Evolutionary conservation across 768 basidiomycete genomes (phyloP), one percentile per base, ranked within the genome.

Genomic region (Boletus fagicola): DNA sequence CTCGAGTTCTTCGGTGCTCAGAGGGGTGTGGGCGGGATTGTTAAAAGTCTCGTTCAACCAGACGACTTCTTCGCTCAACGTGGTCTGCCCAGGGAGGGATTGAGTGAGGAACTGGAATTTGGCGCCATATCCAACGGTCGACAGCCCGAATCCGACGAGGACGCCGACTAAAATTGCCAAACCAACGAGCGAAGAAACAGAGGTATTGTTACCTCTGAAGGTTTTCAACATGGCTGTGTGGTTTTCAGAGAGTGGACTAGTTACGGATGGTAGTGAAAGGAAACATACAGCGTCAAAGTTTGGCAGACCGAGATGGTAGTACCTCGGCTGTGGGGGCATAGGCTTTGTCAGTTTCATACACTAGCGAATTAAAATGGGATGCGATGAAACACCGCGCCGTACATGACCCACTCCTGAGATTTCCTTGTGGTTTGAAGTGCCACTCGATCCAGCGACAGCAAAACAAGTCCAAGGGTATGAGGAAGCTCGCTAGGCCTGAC

Each of bases 81-180:
- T 52, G 35, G 48, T 57, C 24, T 50, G 24, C 7, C 26, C 61
- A 16, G 69, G 64, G 15, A 59, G 60, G 3, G 60, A 54, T 24
- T 62, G 60, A 5, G 56, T 28, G 53, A 62, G 54, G 49, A 66
- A 57, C 47, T 56, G 62, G 22, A 59, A 49, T 44, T 59, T 64
- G 8, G 48, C 55, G 55, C 56, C 54, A 35, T 59, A 53, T 1
- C 59, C 62, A 2, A 63, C 28, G 4, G 62, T 61, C 28, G 64
- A 62, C 18, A 72, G 49, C 10, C 56, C 56, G 35, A 72, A 66
- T 18, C 71, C 71, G 28, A 72, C 61, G 20, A 71, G 58, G 38
- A 72, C 28, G 46, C 71, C 71, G 36, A 71, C 53, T 1, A 71
- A 44, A n/a, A 71, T 60, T 16, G 69, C 66, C 0, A 51, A 12